Base-by-base conservation (phyloP, 179 eudicot genomes). In the Corrigiola litoralis region DNA sequence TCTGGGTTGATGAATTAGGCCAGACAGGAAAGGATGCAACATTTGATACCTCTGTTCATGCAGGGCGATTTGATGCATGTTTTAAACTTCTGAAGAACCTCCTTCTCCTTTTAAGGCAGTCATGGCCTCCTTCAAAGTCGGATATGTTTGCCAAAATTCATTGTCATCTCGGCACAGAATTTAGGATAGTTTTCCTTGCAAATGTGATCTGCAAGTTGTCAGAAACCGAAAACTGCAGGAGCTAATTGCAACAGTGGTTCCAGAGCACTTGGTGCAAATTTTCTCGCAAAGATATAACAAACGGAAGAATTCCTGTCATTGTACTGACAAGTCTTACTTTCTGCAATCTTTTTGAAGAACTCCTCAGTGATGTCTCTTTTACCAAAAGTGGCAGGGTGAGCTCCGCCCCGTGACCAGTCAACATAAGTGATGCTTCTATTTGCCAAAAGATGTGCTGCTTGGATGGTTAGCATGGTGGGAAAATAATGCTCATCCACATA, bases 321-420 rank as follows among this genome's bases (percentile, higher is more conserved):
- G 71, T 88, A 88, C 4, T 42, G 6, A 54, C 95, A 88, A 5
- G 3, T 72, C 13, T 64, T 73, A 16, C 68, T 68, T 20, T 67
- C 74, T 1, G 40, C 28, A 6, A 82, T 75, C 74, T 54, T 77
- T 69, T 76, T 66, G 55, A 90, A 77, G 57, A 90, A 87, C 21
- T 77, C 64, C 4, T 27, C 72, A 0, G 56, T 52, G 58, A 85
- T 66, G 32, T 90, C 91, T 1, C 52, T 73, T 67, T 69, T 74
- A 51, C 86, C 91, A 44, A 77, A 87, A 25, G 91, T 82, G 40
- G 95, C 95, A 3, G 97, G 97, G 53, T 90, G 97, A 38, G 95
- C 77, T 37, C 89, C 89, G 0, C 95, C 95, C 42, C 91, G 74
- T 0, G 95, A 88, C 95, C 95, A 88, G 69, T 88, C 92, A 27